Evolutionary conservation across 2,329 filamentous ascomycete species (phyloP).

Genomic region (Aspergillus nomiae): DNA sequence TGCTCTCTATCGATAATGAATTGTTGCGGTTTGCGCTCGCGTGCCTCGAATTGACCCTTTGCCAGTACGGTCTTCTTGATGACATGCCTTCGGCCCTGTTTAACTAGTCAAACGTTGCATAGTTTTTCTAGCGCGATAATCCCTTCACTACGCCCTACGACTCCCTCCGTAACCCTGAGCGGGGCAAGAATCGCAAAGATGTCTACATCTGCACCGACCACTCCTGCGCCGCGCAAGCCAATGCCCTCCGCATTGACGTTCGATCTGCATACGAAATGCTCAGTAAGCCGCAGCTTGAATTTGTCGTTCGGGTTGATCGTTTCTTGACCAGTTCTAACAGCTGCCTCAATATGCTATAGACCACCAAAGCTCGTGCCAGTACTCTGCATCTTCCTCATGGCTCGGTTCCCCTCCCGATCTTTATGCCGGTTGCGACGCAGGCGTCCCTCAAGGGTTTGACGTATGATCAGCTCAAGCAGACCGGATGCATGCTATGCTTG

Average conservation of each 20-base stretch:
- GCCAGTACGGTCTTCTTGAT: constrained; percentile 11
- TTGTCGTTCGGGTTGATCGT: not conserved
- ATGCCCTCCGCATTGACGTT: constrained; percentile 70
- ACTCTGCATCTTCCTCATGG: constrained; percentile 88
- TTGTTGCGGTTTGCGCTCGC: not conserved
- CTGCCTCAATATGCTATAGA: constrained; percentile 55
- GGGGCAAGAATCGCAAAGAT: constrained; percentile 26
- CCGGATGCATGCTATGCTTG: constrained; percentile 84
- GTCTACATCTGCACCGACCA: constrained; percentile 28
- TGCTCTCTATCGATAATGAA: constrained; percentile 10
- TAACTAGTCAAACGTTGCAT: not conserved
- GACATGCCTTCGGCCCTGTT: constrained; percentile 5
- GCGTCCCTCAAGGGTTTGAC: constrained; percentile 94
- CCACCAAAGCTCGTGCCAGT: constrained; percentile 90
- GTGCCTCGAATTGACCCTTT: not conserved
- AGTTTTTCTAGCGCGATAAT: not conserved
- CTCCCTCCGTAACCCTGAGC: constrained; percentile 9
- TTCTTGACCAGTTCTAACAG: constrained; percentile 5
- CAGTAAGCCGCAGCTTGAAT: constrained; percentile 57
- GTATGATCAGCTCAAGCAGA: constrained; percentile 85
- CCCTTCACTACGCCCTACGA: not conserved
- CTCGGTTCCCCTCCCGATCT: constrained; percentile 83
- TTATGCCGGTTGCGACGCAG: constrained; percentile 98
- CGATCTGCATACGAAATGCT: constrained; percentile 76
- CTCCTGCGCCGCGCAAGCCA: constrained; percentile 26